These are phyloP conservation scores for Podospora tetraspora DNA, from an alignment of 495 filamentous ascomycete genomes.

Conservation along the genomic window DNA sequence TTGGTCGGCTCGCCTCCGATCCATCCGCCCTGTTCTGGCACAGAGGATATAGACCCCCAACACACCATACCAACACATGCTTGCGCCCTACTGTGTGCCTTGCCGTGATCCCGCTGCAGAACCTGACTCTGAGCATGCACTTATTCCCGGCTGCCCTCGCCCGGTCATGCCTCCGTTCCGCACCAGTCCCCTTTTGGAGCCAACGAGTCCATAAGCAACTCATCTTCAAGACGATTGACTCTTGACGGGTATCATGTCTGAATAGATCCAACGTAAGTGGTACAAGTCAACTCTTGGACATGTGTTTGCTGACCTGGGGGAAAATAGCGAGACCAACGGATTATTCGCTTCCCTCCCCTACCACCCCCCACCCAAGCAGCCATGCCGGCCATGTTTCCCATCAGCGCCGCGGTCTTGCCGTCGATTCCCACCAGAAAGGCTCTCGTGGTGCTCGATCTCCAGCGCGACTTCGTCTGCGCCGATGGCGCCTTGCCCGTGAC, in stretches of 20 bases:
- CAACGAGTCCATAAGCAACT: neutral
- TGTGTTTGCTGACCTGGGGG: neutral
- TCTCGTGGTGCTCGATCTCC: slow-evolving; percentile 77
- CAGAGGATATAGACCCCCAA: too few relatives aligned
- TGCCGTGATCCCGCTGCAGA: neutral
- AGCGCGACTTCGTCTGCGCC: slow-evolving; percentile 80
- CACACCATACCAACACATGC: neutral
- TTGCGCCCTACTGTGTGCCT: neutral
- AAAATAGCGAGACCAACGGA: too few relatives aligned
- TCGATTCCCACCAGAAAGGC: slow-evolving; percentile 67
- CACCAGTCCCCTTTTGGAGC: neutral
- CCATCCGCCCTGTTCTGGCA: neutral
- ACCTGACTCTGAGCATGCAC: neutral
- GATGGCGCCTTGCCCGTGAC: slow-evolving; percentile 64
- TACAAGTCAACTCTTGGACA: neutral
- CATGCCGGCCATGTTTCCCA: slow-evolving; percentile 42
- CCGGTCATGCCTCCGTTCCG: neutral
- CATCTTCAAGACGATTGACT: neutral
- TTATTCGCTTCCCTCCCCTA: neutral
- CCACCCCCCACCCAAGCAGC: neutral
- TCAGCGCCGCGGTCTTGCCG: slow-evolving; percentile 43
- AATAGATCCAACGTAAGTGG: neutral
- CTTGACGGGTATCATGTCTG: neutral
- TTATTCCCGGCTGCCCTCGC: neutral
- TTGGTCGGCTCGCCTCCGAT: neutral